Evolutionary conservation across 2,329 filamentous ascomycete species (phyloP), one percentile per base, ranked within the genome.

Genomic region (Colletotrichum godetiae): DNA sequence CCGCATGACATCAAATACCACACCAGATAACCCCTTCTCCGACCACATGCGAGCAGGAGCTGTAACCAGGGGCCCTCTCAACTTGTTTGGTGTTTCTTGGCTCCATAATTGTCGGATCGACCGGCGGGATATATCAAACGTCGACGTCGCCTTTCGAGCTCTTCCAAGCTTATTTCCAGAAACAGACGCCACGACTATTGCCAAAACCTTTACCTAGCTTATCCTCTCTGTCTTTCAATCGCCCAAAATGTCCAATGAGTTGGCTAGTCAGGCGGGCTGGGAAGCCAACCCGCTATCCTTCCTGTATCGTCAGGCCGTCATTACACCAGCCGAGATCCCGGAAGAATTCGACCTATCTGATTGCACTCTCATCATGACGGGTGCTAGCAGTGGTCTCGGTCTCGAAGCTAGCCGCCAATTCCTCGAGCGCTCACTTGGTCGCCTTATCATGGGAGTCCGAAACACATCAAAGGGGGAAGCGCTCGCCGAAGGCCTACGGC

Each of bases 371-470:
- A 80, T 87, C 37, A 79, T 87, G 58, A 86, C 84, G 0, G 86
- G 85, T n/a, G 80, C 84, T 56, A 87, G 85, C 68, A 78, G 78
- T 5, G 85, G 86, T 1, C 77, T 87, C 0, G 85, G 85, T 1
- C 77, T 84, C 0, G 85, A 85, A 74, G 79, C 84, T 0, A 80
- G 81, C 13, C 78, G 78, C 1, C 82, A 86, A 53, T 78, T 86
- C 2, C 78, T 83, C 19, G 63, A 58, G 0, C 79, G 84, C 2
- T 80, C 82, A 1, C 73, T 82, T 4, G 76, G 78, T 0, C 82
- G 78, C 13, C 76, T 88, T 3, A 81, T 87, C 27, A 77, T 88
- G 31, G 86, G 78, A 4, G 84, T 86, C 1, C 80, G 85, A 4
- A 79, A 80, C 31, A 29, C 76, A 0, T 35, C 74, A 1, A 82